These are phyloP conservation scores for Kodamaea fukazawae DNA, from an alignment of 805 yeast genomes.

Conservation along the genomic window DNA sequence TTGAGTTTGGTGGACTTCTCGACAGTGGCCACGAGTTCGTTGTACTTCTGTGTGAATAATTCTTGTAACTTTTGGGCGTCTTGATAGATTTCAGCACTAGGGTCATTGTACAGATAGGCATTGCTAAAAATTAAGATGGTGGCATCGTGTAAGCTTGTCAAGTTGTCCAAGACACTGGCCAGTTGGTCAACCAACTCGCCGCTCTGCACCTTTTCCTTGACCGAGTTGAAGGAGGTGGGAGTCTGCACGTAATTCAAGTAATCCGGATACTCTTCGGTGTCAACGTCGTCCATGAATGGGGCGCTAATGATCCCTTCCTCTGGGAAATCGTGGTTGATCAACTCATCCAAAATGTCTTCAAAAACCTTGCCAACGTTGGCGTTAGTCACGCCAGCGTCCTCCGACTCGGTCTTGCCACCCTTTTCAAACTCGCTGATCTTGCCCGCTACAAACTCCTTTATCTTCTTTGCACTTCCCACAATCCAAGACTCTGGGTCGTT, in stretches of 20 bases:
- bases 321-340: constrained; percentile 44
- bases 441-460: constrained; percentile 55
- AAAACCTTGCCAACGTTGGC: constrained; percentile 21
- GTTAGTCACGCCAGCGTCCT: constrained; percentile 14
- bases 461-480: constrained; percentile 59
- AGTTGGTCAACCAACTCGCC: constrained; percentile 4
- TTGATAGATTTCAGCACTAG: constrained; percentile 64
- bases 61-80: constrained; percentile 65
- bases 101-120: constrained; percentile 76
- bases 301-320: constrained; percentile 56
- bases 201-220: constrained; percentile 45
- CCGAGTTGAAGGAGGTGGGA: constrained; percentile 70
- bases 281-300: constrained; percentile 75
- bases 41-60: constrained; percentile 44
- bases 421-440: constrained; percentile 39
- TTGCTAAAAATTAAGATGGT: constrained; percentile 67
- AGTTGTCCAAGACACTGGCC: constrained; percentile 12
- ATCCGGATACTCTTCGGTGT: constrained; percentile 70
- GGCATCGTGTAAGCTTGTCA: constrained; percentile 59
- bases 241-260: constrained; percentile 68
- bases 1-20: constrained; percentile 21
- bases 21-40: constrained; percentile 25
- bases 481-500: constrained; percentile 50
- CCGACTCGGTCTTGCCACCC: constrained; percentile 15
- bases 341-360: constrained; percentile 32